These are phyloP conservation scores for Cyberlindnera mrakii DNA, from an alignment of 805 yeast species.

Conservation along the genomic window DNA sequence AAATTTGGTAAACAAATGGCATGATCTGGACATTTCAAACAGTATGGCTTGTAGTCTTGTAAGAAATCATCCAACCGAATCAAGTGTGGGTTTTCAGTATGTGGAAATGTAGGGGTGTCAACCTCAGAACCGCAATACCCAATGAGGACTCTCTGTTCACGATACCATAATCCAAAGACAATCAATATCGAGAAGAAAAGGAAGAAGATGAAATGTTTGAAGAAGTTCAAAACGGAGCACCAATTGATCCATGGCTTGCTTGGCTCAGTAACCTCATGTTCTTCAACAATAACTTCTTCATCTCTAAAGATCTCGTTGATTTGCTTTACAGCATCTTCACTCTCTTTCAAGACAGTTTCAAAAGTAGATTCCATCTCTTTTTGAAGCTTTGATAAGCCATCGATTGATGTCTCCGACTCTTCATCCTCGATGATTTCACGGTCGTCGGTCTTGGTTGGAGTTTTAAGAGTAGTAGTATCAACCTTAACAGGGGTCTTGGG, in stretches of 20 bases:
- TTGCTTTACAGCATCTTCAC: slow-evolving; percentile 24
- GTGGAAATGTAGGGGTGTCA: slow-evolving; percentile 34
- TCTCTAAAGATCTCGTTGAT: slow-evolving; percentile 15
- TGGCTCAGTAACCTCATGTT: background rate
- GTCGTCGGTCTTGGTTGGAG: slow-evolving; percentile 3
- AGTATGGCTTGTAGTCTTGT: slow-evolving; percentile 48
- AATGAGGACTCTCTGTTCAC: slow-evolving; percentile 52
- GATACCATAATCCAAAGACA: slow-evolving; percentile 50
- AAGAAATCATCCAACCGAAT: slow-evolving; percentile 37
- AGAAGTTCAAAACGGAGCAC: slow-evolving; percentile 8
- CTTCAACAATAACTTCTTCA: slow-evolving; percentile 9
- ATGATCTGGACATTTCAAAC: slow-evolving; percentile 76
- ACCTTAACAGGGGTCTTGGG: background rate
- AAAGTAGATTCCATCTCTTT: slow-evolving; percentile 21
- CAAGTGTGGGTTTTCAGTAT: slow-evolving; percentile 26
- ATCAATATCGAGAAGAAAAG: slow-evolving; percentile 31
- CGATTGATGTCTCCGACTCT: slow-evolving; percentile 6
- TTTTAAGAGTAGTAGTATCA: slow-evolving; percentile 3
- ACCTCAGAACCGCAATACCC: slow-evolving; percentile 76
- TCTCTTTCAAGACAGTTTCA: slow-evolving; percentile 19
- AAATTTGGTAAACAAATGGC: slow-evolving; percentile 65
- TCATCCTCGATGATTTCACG: slow-evolving; percentile 8
- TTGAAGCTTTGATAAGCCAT: slow-evolving; percentile 17
- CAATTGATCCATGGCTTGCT: slow-evolving; percentile 3
- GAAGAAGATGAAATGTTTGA: slow-evolving; percentile 28